phyloP scores from a whole-genome alignment of 1,284 basidiomycete genomes.

The Fomes fomentarius region DNA sequence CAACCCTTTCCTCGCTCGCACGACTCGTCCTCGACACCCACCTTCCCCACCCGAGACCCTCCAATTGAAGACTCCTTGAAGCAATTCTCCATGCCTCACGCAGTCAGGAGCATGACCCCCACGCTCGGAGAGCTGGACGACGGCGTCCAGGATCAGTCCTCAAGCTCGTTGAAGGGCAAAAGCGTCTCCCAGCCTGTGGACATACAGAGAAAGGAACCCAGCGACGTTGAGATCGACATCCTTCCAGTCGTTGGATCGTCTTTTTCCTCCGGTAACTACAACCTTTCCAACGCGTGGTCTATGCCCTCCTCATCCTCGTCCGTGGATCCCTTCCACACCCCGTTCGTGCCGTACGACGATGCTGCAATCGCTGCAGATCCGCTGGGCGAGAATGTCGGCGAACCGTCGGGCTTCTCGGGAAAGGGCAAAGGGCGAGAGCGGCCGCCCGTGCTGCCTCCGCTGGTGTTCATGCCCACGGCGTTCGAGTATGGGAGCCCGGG shows the following conservation, averaged over 20 bases:
- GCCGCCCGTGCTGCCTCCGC: constrained; percentile 64
- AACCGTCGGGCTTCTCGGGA: constrained; percentile 25
- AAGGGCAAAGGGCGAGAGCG: constrained; percentile 63
- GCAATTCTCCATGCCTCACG: constrained; percentile 9
- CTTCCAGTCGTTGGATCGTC: constrained; percentile 27
- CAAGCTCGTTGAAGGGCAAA: constrained; percentile 50
- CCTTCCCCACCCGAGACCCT: constrained; percentile 4
- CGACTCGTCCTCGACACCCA: constrained; percentile 11
- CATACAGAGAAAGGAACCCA: constrained; percentile 39
- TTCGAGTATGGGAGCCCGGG: constrained; percentile 47
- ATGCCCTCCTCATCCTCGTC: constrained; percentile 17
- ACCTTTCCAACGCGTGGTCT: constrained; percentile 7
- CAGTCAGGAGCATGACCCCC: not conserved
- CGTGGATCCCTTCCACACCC: constrained; percentile 1
- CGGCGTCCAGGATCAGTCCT: constrained; percentile 17
- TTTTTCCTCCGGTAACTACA: constrained; percentile 7
- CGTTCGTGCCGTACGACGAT: constrained; percentile 6
- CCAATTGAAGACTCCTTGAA: constrained; percentile 8
- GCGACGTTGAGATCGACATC: constrained; percentile 37
- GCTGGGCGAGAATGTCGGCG: constrained; percentile 22
- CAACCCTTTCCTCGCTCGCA: constrained; percentile 17
- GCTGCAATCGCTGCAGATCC: constrained; percentile 10
- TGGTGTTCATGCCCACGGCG: constrained; percentile 57
- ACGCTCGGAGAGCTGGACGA: not conserved
- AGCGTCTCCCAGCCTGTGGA: constrained; percentile 48